These are phyloP conservation scores for Aspergillus terreus DNA, from an alignment of 2,329 filamentous ascomycete species.

Conservation along the genomic window DNA sequence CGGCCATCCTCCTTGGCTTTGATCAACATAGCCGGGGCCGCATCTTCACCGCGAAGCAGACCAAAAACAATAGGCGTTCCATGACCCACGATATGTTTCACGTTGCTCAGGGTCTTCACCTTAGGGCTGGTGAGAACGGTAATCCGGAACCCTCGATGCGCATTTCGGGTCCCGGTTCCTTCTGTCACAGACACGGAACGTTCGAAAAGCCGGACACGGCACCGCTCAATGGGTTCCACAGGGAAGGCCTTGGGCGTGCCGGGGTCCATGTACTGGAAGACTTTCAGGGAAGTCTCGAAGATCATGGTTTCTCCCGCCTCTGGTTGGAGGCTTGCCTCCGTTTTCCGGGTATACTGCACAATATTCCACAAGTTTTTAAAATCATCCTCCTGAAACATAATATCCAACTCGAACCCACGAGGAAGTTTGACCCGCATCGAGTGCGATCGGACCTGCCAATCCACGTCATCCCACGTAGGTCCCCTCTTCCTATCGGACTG, in stretches of 20 bases:
- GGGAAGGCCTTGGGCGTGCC: constrained; percentile 71
- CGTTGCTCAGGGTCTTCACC: constrained; percentile 71
- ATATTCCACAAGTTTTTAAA: constrained; percentile 77
- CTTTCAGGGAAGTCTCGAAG: constrained; percentile 65
- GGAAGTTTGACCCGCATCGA: constrained; percentile 68
- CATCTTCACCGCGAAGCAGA: constrained; percentile 68
- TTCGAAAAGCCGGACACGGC: constrained; percentile 73
- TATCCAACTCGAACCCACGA: constrained; percentile 68
- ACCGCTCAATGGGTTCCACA: constrained; percentile 66
- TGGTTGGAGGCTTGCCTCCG: constrained; percentile 67
- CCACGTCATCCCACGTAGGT: constrained; percentile 75
- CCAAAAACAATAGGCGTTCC: constrained; percentile 71
- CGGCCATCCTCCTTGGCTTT: constrained; percentile 64
- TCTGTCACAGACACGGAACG: constrained; percentile 64
- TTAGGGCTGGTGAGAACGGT: constrained; percentile 73
- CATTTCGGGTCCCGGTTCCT: constrained; percentile 66
- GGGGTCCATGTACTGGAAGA: constrained; percentile 78
- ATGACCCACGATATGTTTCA: constrained; percentile 66
- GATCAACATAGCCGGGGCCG: constrained; percentile 65
- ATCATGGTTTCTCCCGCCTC: constrained; percentile 66
- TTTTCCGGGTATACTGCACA: constrained; percentile 76
- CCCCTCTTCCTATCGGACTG: constrained; percentile 65
- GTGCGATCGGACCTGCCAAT: constrained; percentile 68
- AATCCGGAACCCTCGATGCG: constrained; percentile 76
- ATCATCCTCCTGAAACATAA: constrained; percentile 71